A percentile compares a stretch with the other conserved stretches of the same genome.
Conservation (phyloP, 805 yeast genomes). For the Candida golubevii region DNA sequence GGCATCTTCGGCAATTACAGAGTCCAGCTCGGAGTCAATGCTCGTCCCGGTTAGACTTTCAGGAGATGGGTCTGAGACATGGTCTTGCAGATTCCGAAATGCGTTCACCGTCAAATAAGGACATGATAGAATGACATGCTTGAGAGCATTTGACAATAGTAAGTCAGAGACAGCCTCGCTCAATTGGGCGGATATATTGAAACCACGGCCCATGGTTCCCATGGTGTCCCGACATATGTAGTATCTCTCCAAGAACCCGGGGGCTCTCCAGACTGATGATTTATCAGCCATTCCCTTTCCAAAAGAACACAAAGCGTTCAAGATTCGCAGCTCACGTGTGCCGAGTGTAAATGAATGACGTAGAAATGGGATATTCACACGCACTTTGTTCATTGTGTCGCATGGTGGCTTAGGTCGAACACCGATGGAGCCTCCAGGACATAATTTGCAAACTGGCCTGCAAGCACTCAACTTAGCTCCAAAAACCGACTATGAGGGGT, state of each 20-base stretch:
- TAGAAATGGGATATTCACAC: too few species aligned
- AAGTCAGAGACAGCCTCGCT: conserved; percentile 5
- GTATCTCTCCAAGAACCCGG: conserved; percentile 13
- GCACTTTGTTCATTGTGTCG: too few species aligned
- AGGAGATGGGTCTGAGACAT: background rate
- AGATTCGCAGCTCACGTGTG: too few species aligned
- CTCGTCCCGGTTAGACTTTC: background rate
- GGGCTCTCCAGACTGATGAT: conserved; percentile 1
- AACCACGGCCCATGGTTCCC: conserved; percentile 11
- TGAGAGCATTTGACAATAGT: conserved; percentile 12
- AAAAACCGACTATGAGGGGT: too few species aligned
- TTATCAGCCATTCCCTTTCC: background rate
- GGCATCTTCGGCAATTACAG: conserved; percentile 3
- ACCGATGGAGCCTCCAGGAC: too few species aligned
- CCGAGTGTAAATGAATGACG: too few species aligned
- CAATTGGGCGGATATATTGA: conserved; percentile 8
- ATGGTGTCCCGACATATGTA: conserved; percentile 13
- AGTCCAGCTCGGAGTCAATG: too few species aligned
- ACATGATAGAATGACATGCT: conserved; percentile 4
- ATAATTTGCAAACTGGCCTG: too few species aligned
- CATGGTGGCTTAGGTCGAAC: too few species aligned
- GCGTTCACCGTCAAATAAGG: conserved; percentile 9
- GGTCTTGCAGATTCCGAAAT: conserved; percentile 3
- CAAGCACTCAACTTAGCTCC: too few species aligned
- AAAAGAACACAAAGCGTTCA: too few species aligned